Conservation (phyloP, 176 grass and related monocot species). For the Pharus latifolius region DNA sequence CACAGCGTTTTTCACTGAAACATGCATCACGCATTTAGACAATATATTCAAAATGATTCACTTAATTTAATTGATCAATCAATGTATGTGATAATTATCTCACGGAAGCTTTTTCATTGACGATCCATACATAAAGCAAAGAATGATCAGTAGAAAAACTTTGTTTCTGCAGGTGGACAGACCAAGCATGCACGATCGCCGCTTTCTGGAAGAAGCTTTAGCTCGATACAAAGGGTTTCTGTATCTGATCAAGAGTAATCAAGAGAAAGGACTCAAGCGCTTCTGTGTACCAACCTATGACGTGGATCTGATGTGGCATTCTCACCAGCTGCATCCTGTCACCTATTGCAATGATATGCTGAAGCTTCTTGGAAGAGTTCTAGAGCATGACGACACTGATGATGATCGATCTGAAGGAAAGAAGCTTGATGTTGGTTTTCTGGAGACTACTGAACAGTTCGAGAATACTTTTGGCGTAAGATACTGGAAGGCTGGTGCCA, state of each 20-base stretch:
- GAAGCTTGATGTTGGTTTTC: conserved; percentile 81
- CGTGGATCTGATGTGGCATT: conserved; percentile 91
- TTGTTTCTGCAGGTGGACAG: conserved; percentile 51
- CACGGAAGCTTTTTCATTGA: background rate
- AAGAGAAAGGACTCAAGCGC: conserved; percentile 54
- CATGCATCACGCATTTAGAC: background rate
- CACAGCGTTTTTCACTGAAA: background rate
- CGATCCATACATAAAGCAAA: background rate
- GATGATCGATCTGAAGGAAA: conserved; percentile 72
- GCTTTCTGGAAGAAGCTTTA: conserved; percentile 66
- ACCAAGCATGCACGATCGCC: conserved; percentile 39
- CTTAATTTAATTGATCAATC: background rate
- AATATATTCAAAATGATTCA: background rate
- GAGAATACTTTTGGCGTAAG: conserved; percentile 66
- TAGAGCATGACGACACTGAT: conserved; percentile 94
- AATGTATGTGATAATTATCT: background rate
- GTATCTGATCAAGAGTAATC: conserved; percentile 76
- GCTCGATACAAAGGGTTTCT: conserved; percentile 90
- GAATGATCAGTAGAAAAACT: background rate
- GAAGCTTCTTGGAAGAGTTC: conserved; percentile 66
- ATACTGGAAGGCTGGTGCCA: conserved; percentile 81
- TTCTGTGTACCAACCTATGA: conserved; percentile 88
- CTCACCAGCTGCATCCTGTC: conserved; percentile 68
- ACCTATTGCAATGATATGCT: conserved; percentile 67
- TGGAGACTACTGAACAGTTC: conserved; percentile 56